Evolutionary conservation across 306 rosid species (phyloP), one percentile per base, ranked within the genome.

Genomic region (Mucuna pruriens): DNA sequence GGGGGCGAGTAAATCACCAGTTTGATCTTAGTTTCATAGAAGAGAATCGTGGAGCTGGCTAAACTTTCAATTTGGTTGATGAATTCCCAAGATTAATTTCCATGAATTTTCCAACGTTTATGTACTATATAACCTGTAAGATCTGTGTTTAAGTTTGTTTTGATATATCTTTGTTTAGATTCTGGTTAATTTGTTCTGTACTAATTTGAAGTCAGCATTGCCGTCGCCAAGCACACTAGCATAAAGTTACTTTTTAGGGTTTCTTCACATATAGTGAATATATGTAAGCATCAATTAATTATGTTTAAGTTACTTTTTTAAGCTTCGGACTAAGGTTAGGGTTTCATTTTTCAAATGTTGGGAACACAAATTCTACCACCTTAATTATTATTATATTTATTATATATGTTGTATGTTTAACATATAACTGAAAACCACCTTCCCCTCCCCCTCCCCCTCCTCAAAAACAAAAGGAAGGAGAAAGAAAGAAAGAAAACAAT

Each of bases 241-340:
- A 34, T 23, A 48, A 57, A 69, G 85, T 60, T 51, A 33, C 75
- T 39, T 39, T 83, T 64, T 78, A 78, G 76, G 80, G 80, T 73
- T 84, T 73, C 77, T 57, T 65, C 11, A 25, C 67, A 71, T 29
- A 51, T 29, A 51, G 40, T 13, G 22, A 61, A 57, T 34, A 34
- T 39, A 7, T n/a, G n/a, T 66, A 6, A 49, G 17, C 15, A 29
- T 25, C 33, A 45, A 45, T 13, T 45, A 49, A 66, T 73, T 44
- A 34, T 68, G 60, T 63, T 7, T 58, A 71, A 66, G 62, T 33
- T 62, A 26, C 33, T 57, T 38, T 75, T 54, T 46, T 12, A 52
- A 33, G 2, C 11, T 57, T 54, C 42, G 20, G 25, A 67, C 11
- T 12, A 54, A 45, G 63, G 51, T 42, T 64, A 61, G 63, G 52